These are phyloP conservation scores for Ceratobasidium papillatum DNA, from an alignment of 1,284 basidiomycete genomes.

Conservation along the genomic window DNA sequence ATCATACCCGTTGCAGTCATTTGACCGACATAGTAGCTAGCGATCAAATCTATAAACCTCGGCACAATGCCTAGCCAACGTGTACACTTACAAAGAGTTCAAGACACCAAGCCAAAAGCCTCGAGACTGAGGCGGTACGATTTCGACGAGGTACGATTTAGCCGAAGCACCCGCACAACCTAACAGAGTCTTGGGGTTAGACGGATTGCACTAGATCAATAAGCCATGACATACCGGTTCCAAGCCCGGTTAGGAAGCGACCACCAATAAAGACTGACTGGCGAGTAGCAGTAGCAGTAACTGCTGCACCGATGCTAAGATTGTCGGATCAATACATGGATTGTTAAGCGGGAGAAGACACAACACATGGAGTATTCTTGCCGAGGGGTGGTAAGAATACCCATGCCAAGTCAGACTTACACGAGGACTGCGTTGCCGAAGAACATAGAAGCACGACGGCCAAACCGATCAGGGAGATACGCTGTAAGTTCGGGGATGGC, in stretches of 20 bases:
- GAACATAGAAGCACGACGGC: slow-evolving; percentile 64
- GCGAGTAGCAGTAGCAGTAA: slow-evolving; percentile 59
- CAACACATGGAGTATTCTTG: neutral
- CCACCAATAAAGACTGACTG: slow-evolving; percentile 61
- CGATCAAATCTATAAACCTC: slow-evolving; percentile 41
- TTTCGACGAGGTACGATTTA: slow-evolving; percentile 63
- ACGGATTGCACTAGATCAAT: slow-evolving; percentile 33
- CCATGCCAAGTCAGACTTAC: slow-evolving; percentile 49
- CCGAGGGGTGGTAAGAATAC: slow-evolving; percentile 23
- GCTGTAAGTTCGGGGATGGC: slow-evolving; percentile 48
- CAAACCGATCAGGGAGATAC: slow-evolving; percentile 62
- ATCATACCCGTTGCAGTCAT: slow-evolving; percentile 62
- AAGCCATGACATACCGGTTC: slow-evolving; percentile 10
- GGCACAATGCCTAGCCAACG: neutral
- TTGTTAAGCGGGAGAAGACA: slow-evolving; percentile 1
- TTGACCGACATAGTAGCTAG: slow-evolving; percentile 64
- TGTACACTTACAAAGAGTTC: slow-evolving; percentile 57
- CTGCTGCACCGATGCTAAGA: slow-evolving; percentile 57
- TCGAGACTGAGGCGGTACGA: slow-evolving; percentile 60
- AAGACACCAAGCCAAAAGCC: slow-evolving; percentile 63
- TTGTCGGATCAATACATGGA: neutral
- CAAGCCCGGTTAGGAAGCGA: slow-evolving; percentile 60
- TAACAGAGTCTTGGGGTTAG: slow-evolving; percentile 47
- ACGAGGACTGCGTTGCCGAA: slow-evolving; percentile 59
- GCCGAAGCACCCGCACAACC: slow-evolving; percentile 59